Conservation (phyloP, 305 asterid species). For the Striga hermonthica region DNA sequence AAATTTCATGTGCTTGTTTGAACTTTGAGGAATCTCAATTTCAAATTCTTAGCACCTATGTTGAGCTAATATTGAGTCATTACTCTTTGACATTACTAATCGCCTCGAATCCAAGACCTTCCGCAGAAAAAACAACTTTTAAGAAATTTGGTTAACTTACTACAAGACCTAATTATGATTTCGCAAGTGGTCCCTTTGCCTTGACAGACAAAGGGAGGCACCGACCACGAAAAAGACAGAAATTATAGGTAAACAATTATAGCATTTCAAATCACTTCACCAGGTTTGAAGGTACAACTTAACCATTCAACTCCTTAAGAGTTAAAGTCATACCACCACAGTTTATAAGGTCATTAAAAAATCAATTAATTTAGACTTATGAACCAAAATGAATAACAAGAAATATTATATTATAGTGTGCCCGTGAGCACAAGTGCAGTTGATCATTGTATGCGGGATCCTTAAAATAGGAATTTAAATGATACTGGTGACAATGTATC, state of each 20-base stretch:
- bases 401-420: background rate
- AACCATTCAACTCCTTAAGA: background rate
- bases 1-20: background rate
- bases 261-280: conserved; percentile 5
- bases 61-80: background rate
- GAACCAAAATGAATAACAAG: background rate
- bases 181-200: background rate
- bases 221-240: conserved; percentile 1
- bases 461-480: conserved; percentile 4
- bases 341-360: conserved; percentile 1
- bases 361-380: background rate
- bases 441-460: background rate
- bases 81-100: background rate
- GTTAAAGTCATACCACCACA: conserved; percentile 1
- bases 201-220: background rate
- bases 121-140: background rate
- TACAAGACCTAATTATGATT: background rate
- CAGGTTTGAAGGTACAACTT: background rate
- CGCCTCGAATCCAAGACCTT: background rate
- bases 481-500: background rate
- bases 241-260: background rate
- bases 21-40: background rate
- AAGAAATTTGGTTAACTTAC: conserved; percentile 12
- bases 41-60: background rate
- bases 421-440: conserved; percentile 6